Evolutionary conservation across 2,329 filamentous ascomycete species (phyloP).

Genomic region (Leptosphaerulina australis): DNA sequence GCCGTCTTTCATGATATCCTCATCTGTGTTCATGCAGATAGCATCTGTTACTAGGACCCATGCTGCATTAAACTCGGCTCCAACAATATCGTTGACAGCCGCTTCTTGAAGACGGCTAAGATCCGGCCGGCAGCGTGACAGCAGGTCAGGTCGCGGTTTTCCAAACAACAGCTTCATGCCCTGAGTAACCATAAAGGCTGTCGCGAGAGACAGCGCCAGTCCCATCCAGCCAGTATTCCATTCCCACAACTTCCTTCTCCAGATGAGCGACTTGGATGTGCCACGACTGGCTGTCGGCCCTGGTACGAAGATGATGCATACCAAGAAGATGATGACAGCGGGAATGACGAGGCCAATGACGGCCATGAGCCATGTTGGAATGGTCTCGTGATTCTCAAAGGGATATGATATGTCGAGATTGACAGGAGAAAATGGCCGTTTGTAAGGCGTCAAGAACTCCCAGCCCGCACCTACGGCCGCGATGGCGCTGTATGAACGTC

Average conservation of each 20-base stretch:
- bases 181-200: constrained; percentile 80
- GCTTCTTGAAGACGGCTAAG: constrained; percentile 60
- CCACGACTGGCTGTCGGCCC: constrained; percentile 69
- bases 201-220: constrained; percentile 72
- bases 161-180: constrained; percentile 79
- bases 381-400: constrained; percentile 70
- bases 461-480: constrained; percentile 66
- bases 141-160: constrained; percentile 67
- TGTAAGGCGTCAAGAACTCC: constrained; percentile 66
- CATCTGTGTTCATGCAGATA: constrained; percentile 75
- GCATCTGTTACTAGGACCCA: constrained; percentile 74
- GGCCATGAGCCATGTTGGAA: constrained; percentile 69
- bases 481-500: constrained; percentile 53
- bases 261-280: constrained; percentile 69
- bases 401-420: constrained; percentile 84
- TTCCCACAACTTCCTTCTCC: constrained; percentile 88
- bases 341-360: constrained; percentile 70
- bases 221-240: constrained; percentile 86
- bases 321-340: constrained; percentile 68
- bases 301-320: constrained; percentile 73
- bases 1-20: constrained; percentile 71
- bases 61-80: constrained; percentile 56
- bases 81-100: constrained; percentile 65
- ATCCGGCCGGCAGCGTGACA: constrained; percentile 78
- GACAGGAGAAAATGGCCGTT: constrained; percentile 72